phyloP scores from a whole-genome alignment of 2,329 filamentous ascomycete genomes.

The Fusarium goolgardi region DNA sequence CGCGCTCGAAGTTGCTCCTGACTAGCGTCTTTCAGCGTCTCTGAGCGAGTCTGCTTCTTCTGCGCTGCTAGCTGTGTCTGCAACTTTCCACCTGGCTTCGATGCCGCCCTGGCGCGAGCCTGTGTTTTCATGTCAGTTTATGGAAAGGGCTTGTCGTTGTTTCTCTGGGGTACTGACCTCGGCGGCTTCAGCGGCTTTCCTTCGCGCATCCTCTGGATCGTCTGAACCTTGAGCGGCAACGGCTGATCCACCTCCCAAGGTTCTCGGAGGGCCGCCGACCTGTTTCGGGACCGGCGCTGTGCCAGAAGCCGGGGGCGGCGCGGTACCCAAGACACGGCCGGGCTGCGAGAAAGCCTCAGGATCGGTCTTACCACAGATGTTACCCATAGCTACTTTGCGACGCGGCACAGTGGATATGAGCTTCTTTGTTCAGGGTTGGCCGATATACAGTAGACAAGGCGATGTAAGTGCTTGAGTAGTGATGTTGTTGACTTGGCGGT shows the following conservation, averaged over 20 bases:
- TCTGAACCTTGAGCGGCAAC: constrained; percentile 40
- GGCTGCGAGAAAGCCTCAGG: constrained; percentile 76
- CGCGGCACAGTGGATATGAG: not conserved
- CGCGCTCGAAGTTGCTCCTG: constrained; percentile 72
- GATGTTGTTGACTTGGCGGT: not conserved
- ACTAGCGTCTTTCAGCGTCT: constrained; percentile 76
- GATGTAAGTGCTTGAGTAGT: not conserved
- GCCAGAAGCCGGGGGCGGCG: constrained; percentile 56
- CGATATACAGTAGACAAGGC: not conserved
- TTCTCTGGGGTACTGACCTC: constrained; percentile 70
- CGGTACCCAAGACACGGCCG: constrained; percentile 76
- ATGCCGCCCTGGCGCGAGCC: constrained; percentile 73
- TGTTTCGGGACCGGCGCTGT: constrained; percentile 65
- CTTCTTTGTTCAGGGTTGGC: not conserved
- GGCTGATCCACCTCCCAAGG: constrained; percentile 67
- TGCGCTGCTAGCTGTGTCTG: constrained; percentile 77
- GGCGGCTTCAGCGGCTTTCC: constrained; percentile 82
- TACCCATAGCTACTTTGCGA: constrained; percentile 73
- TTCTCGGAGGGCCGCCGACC: constrained; percentile 69
- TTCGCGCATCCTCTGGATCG: constrained; percentile 69
- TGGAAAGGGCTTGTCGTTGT: not conserved
- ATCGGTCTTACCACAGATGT: constrained; percentile 83
- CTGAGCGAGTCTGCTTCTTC: constrained; percentile 76
- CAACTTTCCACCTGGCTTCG: constrained; percentile 74
- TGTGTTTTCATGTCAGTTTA: constrained; percentile 50